Evolutionary conservation across 768 basidiomycete genomes (phyloP).

Genomic region (Holtermanniella nyarrowii): DNA sequence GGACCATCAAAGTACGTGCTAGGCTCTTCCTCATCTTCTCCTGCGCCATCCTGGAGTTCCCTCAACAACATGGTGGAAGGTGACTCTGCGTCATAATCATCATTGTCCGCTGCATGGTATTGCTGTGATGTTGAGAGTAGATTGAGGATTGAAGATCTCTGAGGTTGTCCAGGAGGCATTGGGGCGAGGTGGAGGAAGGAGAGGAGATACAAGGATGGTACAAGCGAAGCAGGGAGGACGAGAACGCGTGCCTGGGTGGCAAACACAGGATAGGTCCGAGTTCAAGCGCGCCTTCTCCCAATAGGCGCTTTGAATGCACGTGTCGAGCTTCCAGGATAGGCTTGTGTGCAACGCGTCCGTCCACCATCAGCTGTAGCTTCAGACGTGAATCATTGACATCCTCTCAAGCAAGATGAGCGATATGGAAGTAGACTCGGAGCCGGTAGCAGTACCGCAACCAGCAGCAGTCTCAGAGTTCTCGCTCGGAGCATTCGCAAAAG

Average conservation of each 20-base stretch:
- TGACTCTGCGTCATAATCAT: constrained; percentile 16
- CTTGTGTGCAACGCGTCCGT: too few species aligned
- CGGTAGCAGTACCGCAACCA: too few species aligned
- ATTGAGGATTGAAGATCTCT: too few species aligned
- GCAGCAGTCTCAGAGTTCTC: constrained; percentile 4
- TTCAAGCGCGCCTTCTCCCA: too few species aligned
- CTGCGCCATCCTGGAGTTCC: constrained; percentile 23
- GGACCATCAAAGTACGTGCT: neutral
- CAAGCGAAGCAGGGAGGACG: constrained; percentile 14
- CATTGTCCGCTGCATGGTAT: too few species aligned
- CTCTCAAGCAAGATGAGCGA: too few species aligned
- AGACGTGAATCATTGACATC: too few species aligned
- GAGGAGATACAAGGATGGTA: constrained; percentile 28
- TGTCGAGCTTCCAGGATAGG: too few species aligned
- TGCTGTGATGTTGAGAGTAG: too few species aligned
- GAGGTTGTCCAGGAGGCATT: constrained; percentile 1
- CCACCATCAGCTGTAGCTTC: too few species aligned
- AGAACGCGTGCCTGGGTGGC: constrained; percentile 6
- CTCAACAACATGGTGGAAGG: constrained; percentile 29
- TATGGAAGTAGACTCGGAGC: constrained; percentile 36
- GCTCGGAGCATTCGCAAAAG: constrained; percentile 28
- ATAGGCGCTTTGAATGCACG: too few species aligned
- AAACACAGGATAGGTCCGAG: too few species aligned
- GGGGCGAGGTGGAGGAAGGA: constrained; percentile 12
- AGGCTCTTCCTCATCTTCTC: constrained; percentile 2